Base-by-base conservation (phyloP, 805 yeast species). In the Metschnikowia lunata region DNA sequence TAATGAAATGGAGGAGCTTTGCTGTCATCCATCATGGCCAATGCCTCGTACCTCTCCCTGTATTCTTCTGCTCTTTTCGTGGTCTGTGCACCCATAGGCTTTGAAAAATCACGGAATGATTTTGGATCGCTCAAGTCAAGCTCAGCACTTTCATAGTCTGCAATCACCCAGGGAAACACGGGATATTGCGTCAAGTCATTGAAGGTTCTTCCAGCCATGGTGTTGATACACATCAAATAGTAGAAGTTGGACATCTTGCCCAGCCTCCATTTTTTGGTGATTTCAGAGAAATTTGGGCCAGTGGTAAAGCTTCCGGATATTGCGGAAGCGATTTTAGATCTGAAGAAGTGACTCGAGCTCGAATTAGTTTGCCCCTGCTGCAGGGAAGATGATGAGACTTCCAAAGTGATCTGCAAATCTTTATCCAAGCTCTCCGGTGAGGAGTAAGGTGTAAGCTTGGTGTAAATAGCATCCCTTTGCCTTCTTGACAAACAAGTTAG, bases 31-130 rank as follows among this genome's bases (percentile, higher is more conserved):
- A 88, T 66, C 42, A 85, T 80, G 18, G 68, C 74, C 23, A 87
- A 64, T 0, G 95, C 89, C 15, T 83, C 83, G 54, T 73, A 89
- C 42, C 96, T 64, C 44, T 87, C 93, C 38, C 69, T 65, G 55
- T 88, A 88, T 55, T 79, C 80, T 0, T 57, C 51, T 2, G 82
- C 86, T 45, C 96, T 69, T 2, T 69, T 71, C 2, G 61, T 59
- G 2, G 79, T 69, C 59, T 88, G 97, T 0, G 90, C 95, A 1
- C 97, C 97, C 96, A 88, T 89, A 1, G 96, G 96, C 55, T 85
- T 87, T 0, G 87, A 75, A 23, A 88, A 66, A 58, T 88, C 95
- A 51, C 97, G 69, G 57, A 75, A 88, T 0, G 83, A 66, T 8
- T 69, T 65, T 0, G 86, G 82, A 53, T 87, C 69, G 4, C 64